Evolutionary conservation across 2,329 filamentous ascomycete species (phyloP).

Genomic region (Stagonosporopsis rhizophila): DNA sequence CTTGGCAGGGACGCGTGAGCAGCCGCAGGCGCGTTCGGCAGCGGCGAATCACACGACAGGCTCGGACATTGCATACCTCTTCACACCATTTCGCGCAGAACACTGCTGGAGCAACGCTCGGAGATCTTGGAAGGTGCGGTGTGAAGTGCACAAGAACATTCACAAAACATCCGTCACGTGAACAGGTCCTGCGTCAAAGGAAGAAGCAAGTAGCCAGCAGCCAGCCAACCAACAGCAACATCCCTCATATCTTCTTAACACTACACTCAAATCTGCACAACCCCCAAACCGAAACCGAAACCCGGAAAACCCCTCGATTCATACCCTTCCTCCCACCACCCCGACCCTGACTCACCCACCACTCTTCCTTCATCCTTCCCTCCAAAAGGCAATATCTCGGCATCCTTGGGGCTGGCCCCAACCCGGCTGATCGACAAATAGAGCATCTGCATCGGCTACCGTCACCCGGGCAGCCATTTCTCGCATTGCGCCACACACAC

Average conservation of each 20-base stretch:
- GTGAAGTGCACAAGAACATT: neutral
- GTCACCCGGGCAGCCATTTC: neutral
- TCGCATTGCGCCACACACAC: too few species aligned
- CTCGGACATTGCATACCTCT: slow-evolving; percentile 12
- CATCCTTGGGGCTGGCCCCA: neutral
- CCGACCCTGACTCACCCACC: too few species aligned
- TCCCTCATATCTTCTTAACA: too few species aligned
- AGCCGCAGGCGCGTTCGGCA: neutral
- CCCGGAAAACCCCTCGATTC: too few species aligned
- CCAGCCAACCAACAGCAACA: too few species aligned
- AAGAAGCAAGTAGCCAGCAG: neutral
- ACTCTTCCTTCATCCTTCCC: too few species aligned
- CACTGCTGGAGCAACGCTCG: slow-evolving; percentile 1
- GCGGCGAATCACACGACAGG: slow-evolving; percentile 8
- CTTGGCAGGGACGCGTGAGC: slow-evolving; percentile 31
- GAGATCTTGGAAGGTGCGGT: neutral
- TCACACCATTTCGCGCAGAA: neutral
- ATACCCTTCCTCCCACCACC: too few species aligned
- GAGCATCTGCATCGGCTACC: neutral
- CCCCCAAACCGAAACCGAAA: too few species aligned
- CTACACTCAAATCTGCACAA: too few species aligned
- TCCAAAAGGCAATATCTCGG: too few species aligned
- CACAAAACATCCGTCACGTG: too few species aligned
- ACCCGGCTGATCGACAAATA: neutral
- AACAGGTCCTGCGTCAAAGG: too few species aligned